These are phyloP conservation scores for Globisporangium canariense DNA, from an alignment of 352 stramenopile genomes.

Conservation along the genomic window DNA sequence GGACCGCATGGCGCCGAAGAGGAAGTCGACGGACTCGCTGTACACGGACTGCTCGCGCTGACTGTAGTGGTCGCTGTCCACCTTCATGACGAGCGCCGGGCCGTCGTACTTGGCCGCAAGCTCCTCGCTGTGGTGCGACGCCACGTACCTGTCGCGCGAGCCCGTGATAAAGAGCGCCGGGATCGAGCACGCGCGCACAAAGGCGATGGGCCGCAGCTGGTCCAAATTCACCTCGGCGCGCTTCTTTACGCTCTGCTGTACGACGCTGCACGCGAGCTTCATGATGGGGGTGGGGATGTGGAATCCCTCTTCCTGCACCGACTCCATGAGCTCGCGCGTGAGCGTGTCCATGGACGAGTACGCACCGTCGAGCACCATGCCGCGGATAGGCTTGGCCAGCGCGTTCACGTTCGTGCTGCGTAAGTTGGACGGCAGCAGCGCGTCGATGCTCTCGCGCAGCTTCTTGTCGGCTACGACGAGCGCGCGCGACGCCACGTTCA, in stretches of 20 bases:
- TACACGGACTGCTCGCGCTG: slow-evolving; percentile 42
- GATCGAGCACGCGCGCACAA: slow-evolving; percentile 62
- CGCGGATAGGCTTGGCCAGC: slow-evolving; percentile 63
- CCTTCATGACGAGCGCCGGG: slow-evolving; percentile 40
- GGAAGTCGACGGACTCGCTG: slow-evolving; percentile 57
- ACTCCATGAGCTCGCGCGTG: slow-evolving; percentile 56
- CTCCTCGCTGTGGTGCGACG: slow-evolving; percentile 57
- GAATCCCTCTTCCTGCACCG: slow-evolving; percentile 73
- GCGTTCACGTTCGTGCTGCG: slow-evolving; percentile 34
- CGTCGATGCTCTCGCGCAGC: slow-evolving; percentile 49
- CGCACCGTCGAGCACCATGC: slow-evolving; percentile 68
- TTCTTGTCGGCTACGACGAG: slow-evolving; percentile 42
- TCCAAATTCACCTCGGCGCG: slow-evolving; percentile 71
- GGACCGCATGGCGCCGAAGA: slow-evolving; percentile 42
- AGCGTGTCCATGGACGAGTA: slow-evolving; percentile 71
- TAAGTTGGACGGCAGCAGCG: slow-evolving; percentile 52
- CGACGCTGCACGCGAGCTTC: slow-evolving; percentile 56
- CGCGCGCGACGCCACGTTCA: slow-evolving; percentile 67
- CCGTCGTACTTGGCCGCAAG: slow-evolving; percentile 63
- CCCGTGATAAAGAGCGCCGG: slow-evolving; percentile 73
- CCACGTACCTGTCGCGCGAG: slow-evolving; percentile 64
- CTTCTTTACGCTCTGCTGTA: slow-evolving; percentile 78
- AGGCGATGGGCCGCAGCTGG: slow-evolving; percentile 63
- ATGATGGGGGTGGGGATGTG: slow-evolving; percentile 63
- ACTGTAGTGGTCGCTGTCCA: slow-evolving; percentile 70